Conservation (phyloP, 2,329 filamentous ascomycete genomes). For the Penicillium sp. region DNA sequence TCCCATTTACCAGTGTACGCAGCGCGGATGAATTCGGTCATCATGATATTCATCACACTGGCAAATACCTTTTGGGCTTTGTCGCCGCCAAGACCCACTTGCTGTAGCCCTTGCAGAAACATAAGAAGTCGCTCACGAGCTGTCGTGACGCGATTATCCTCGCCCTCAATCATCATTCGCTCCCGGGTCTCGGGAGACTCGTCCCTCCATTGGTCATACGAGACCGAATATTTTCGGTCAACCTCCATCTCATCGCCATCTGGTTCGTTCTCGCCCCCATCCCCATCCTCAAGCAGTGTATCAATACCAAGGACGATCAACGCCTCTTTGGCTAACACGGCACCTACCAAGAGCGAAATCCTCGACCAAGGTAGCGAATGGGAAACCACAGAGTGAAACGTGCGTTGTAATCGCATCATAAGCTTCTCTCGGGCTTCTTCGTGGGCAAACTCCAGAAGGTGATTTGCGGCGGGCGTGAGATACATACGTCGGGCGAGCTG, state of each 20-base stretch:
- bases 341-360: constrained; percentile 41
- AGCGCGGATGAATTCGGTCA: constrained; percentile 52
- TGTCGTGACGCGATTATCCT: constrained; percentile 23
- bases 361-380: constrained; percentile 41
- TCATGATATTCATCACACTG: constrained; percentile 51
- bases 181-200: constrained; percentile 23
- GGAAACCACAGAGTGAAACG: constrained; percentile 44
- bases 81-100: constrained; percentile 51
- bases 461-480: constrained; percentile 30
- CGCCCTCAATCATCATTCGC: constrained; percentile 31
- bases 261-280: constrained; percentile 14
- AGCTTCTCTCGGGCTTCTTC: constrained; percentile 23
- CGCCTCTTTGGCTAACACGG: constrained; percentile 41
- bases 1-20: constrained; percentile 56
- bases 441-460: constrained; percentile 27
- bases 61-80: constrained; percentile 54
- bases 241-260: constrained; percentile 34
- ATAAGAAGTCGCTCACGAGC: constrained; percentile 31
- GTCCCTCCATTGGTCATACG: constrained; percentile 34
- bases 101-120: constrained; percentile 43
- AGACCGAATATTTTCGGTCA: constrained; percentile 31
- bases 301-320: constrained; percentile 40
- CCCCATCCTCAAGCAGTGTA: constrained; percentile 21
- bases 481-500: constrained; percentile 35
- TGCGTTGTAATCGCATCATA: constrained; percentile 35